Conservation (phyloP, 2,329 filamentous ascomycete genomes). For the Domatiomyces catenatus region DNA sequence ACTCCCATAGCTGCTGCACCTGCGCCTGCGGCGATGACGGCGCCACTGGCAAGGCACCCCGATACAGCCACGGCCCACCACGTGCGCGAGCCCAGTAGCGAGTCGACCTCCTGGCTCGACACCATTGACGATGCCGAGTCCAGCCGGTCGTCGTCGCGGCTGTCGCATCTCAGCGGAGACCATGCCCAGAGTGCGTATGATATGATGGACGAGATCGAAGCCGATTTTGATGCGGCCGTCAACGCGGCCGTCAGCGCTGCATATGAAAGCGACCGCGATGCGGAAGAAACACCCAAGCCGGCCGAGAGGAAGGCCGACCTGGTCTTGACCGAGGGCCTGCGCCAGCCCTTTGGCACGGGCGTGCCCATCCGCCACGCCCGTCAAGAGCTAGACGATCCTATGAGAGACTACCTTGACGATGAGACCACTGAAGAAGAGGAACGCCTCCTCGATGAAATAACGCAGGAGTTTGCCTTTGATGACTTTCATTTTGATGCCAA, state of each 20-base stretch:
- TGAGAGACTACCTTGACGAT: constrained; percentile 38
- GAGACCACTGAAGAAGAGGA: constrained; percentile 60
- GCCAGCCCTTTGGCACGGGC: not conserved
- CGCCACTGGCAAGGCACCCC: constrained; percentile 2
- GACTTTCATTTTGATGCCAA: constrained; percentile 63
- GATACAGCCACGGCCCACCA: not conserved
- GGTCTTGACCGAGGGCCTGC: not conserved
- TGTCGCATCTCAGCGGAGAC: constrained; percentile 10
- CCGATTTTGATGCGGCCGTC: constrained; percentile 83
- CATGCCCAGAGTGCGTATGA: constrained; percentile 2
- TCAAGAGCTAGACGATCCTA: constrained; percentile 20
- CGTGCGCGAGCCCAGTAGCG: constrained; percentile 40
- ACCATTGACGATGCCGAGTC: constrained; percentile 81
- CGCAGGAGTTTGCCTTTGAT: constrained; percentile 64
- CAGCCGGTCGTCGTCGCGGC: constrained; percentile 56
- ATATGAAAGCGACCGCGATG: constrained; percentile 62
- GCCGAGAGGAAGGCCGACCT: constrained; percentile 56
- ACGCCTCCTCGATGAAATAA: constrained; percentile 73
- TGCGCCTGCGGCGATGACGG: constrained; percentile 9
- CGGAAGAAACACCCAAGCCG: constrained; percentile 39
- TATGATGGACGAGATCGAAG: constrained; percentile 31
- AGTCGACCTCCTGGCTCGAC: constrained; percentile 84
- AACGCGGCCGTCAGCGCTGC: constrained; percentile 93
- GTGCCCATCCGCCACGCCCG: not conserved
- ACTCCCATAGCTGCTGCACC: constrained; percentile 36